Evolutionary conservation across 2,329 filamentous ascomycete species (phyloP).

Genomic region (Dryadomyces quercivorus): DNA sequence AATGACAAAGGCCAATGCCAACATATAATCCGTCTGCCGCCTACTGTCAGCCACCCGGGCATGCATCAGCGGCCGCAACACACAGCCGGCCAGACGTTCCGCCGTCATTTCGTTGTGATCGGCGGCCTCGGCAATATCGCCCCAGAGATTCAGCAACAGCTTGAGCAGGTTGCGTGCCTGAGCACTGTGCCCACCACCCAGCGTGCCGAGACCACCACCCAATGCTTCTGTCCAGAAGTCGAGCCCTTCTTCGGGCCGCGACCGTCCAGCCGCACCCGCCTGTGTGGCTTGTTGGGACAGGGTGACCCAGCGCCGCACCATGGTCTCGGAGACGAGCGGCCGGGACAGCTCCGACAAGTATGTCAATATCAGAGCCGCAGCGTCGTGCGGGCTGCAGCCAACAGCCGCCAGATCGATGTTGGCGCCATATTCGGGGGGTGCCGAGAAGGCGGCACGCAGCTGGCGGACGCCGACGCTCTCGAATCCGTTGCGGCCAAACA

Average conservation of each 20-base stretch:
- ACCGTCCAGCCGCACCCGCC: slow-evolving; percentile 20
- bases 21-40: slow-evolving; percentile 24
- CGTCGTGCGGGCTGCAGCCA: slow-evolving; percentile 26
- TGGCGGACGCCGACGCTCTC: slow-evolving; percentile 20
- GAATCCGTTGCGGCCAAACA: slow-evolving; percentile 22
- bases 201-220: slow-evolving; percentile 17
- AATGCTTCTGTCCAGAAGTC: slow-evolving; percentile 35
- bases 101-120: slow-evolving; percentile 31
- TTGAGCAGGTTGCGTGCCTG: slow-evolving; percentile 24
- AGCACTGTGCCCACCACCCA: not conserved
- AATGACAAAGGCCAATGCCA: slow-evolving; percentile 31
- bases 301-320: slow-evolving; percentile 27
- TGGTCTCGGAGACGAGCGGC: slow-evolving; percentile 25
- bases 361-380: slow-evolving; percentile 26
- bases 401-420: slow-evolving; percentile 21
- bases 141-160: slow-evolving; percentile 30
- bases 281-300: slow-evolving; percentile 27
- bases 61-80: slow-evolving; percentile 29
- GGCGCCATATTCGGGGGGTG: slow-evolving; percentile 24
- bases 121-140: slow-evolving; percentile 25
- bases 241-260: slow-evolving; percentile 28
- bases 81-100: slow-evolving; percentile 25
- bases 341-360: slow-evolving; percentile 26
- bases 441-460: slow-evolving; percentile 25
- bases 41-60: slow-evolving; percentile 4